Evolutionary conservation across 2,329 filamentous ascomycete genomes (phyloP).

Genomic region (Clonostachys chloroleuca): DNA sequence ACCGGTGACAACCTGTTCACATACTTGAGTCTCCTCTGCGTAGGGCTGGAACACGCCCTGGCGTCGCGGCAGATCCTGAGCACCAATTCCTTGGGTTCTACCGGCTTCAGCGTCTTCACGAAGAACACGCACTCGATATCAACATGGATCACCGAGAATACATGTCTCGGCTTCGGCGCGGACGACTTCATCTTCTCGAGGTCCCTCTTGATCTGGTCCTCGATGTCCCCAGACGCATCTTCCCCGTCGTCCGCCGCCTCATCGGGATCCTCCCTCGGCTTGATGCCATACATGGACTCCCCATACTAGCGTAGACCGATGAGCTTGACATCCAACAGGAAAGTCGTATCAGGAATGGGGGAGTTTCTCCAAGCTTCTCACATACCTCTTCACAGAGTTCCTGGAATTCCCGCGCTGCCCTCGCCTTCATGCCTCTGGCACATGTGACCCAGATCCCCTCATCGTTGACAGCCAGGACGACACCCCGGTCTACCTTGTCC

Average conservation of each 20-base stretch:
- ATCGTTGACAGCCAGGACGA: constrained; percentile 60
- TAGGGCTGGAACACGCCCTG: constrained; percentile 29
- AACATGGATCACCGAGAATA: constrained; percentile 48
- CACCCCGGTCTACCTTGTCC: constrained; percentile 32
- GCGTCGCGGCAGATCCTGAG: constrained; percentile 53
- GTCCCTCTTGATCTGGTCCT: constrained; percentile 68
- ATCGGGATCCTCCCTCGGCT: constrained; percentile 9
- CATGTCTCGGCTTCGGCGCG: constrained; percentile 32
- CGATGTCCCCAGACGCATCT: constrained; percentile 57
- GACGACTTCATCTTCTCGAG: constrained; percentile 54
- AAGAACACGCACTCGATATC: constrained; percentile 61
- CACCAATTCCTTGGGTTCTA: constrained; percentile 52
- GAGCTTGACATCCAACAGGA: constrained; percentile 6
- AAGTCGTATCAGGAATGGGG: neutral
- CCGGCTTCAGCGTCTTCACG: constrained; percentile 48
- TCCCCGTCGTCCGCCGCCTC: constrained; percentile 21
- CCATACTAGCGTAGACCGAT: constrained; percentile 48
- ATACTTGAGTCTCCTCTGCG: constrained; percentile 46
- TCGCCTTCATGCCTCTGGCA: constrained; percentile 65
- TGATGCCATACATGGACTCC: constrained; percentile 53
- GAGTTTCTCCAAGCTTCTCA: neutral
- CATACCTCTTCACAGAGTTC: constrained; percentile 63
- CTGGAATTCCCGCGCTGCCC: constrained; percentile 63
- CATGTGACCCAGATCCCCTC: constrained; percentile 77
- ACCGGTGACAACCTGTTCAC: constrained; percentile 55